These are phyloP conservation scores for Globisporangium camurandrum DNA, from an alignment of 352 stramenopile species.

Conservation along the genomic window DNA sequence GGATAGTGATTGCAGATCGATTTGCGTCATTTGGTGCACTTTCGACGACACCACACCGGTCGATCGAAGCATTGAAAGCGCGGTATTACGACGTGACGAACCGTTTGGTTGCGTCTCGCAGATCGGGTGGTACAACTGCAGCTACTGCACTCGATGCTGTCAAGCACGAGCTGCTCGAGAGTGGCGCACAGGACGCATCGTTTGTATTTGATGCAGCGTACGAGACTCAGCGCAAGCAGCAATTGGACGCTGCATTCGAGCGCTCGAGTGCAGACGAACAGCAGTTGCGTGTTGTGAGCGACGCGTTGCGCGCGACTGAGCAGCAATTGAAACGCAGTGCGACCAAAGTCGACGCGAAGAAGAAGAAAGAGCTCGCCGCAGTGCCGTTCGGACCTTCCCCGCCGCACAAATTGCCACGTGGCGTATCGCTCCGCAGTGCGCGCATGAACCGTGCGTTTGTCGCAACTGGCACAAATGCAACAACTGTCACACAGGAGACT, in stretches of 20 bases:
- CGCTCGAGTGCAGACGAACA: slow-evolving; percentile 59
- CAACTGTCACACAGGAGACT: slow-evolving; percentile 39
- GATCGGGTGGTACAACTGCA: not conserved
- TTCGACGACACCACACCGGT: slow-evolving; percentile 24
- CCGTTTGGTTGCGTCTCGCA: slow-evolving; percentile 30
- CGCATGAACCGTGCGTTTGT: slow-evolving; percentile 39
- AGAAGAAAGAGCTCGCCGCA: slow-evolving; percentile 61
- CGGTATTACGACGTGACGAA: slow-evolving; percentile 56
- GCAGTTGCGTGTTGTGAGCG: slow-evolving; percentile 44
- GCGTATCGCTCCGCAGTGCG: slow-evolving; percentile 52
- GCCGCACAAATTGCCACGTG: slow-evolving; percentile 35
- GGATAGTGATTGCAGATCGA: slow-evolving; percentile 53
- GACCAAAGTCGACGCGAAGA: slow-evolving; percentile 55
- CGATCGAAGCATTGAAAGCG: slow-evolving; percentile 67
- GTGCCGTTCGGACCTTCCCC: slow-evolving; percentile 54
- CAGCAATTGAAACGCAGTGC: slow-evolving; percentile 64
- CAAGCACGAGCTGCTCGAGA: not conserved
- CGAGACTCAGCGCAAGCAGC: slow-evolving; percentile 65
- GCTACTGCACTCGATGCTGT: not conserved
- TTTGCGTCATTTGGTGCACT: slow-evolving; percentile 43
- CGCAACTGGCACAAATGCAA: too few species aligned
- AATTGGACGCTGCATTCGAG: slow-evolving; percentile 56
- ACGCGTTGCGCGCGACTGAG: slow-evolving; percentile 49
- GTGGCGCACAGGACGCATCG: slow-evolving; percentile 17
- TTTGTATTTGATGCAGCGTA: slow-evolving; percentile 59